phyloP scores from a whole-genome alignment of 2,329 filamentous ascomycete species.

The Cryphonectria carpinicola region DNA sequence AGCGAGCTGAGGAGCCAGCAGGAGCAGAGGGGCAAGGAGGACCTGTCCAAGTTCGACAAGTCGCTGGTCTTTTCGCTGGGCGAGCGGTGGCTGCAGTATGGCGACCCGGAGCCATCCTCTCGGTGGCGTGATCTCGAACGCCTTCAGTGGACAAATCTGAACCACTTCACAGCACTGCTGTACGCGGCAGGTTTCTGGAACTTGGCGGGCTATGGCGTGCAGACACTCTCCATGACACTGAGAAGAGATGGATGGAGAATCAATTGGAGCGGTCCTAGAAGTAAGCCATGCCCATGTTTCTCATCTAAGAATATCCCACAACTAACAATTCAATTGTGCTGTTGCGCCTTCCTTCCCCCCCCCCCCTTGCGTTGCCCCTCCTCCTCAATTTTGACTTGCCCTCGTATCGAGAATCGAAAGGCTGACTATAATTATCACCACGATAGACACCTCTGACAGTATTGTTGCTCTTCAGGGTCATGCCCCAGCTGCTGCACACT shows the following conservation, averaged over 20 bases:
- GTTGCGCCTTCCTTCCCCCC: neutral
- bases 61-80: neutral
- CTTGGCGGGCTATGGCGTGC: neutral
- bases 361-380: neutral
- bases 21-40: neutral
- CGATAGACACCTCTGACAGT: neutral
- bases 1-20: neutral
- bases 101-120: neutral
- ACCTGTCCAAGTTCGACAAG: neutral
- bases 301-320: neutral
- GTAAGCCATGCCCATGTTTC: neutral
- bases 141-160: neutral
- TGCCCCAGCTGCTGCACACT: neutral
- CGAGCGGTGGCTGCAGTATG: neutral
- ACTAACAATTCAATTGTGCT: neutral
- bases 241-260: neutral
- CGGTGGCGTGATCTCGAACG: neutral
- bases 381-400: neutral
- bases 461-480: slow-evolving; percentile 9
- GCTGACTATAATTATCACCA: neutral
- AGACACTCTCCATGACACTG: neutral
- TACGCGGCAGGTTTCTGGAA: neutral
- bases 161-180: neutral
- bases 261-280: neutral
- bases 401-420: neutral